Percentiles rank a stretch among this genome's conserved stretches.
These are phyloP conservation scores for Erythrobasidium hasegawianum DNA, from an alignment of 1,284 basidiomycete genomes.

Conservation along the genomic window DNA sequence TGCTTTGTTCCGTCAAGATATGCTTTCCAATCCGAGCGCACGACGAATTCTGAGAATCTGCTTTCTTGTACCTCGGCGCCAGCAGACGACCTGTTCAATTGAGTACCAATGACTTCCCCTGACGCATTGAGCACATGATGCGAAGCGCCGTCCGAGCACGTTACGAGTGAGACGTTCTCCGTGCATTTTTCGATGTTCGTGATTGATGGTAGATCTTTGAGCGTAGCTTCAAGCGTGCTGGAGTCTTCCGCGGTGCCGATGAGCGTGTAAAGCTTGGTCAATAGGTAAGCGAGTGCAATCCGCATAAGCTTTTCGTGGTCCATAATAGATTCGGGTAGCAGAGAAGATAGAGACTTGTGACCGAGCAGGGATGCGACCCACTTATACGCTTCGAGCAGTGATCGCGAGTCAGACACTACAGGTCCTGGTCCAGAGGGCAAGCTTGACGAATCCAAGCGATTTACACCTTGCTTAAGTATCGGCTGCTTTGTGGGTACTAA, in stretches of 20 bases:
- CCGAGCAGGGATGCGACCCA: constrained; percentile 8
- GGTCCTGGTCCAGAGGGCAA: too few species aligned
- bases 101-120: constrained; percentile 12
- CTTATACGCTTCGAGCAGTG: background rate
- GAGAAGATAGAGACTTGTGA: background rate
- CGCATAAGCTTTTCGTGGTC: background rate
- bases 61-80: background rate
- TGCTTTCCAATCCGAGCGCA: constrained; percentile 4
- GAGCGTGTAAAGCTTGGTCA: constrained; percentile 2
- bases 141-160: background rate
- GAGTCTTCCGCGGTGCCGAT: background rate
- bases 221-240: too few species aligned
- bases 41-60: background rate
- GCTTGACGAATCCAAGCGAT: too few species aligned
- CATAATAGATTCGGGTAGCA: background rate
- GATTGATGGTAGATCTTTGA: background rate
- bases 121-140: constrained; percentile 1
- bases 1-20: background rate
- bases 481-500: too few species aligned
- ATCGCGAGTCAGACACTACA: too few species aligned
- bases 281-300: background rate
- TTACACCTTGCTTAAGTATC: too few species aligned
- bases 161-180: background rate
- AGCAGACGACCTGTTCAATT: background rate
- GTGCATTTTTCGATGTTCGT: background rate